Base-by-base conservation (phyloP, 2,329 filamentous ascomycete genomes). In the Exserohilum rostratum region DNA sequence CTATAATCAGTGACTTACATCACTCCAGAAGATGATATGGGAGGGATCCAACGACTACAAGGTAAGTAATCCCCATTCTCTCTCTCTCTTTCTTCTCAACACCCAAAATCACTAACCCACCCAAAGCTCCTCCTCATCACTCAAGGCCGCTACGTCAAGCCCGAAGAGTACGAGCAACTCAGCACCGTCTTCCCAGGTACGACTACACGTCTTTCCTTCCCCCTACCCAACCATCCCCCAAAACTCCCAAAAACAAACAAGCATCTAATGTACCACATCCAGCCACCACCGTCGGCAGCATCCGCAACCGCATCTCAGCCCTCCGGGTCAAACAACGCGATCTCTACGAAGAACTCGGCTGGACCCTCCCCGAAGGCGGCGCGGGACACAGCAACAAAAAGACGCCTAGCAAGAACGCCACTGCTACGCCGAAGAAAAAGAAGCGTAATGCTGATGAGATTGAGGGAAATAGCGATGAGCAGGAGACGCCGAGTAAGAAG, bases 121-220 rank as follows among this genome's bases (percentile, higher is more conserved):
- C 5, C 18, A 30, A 5, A 74, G 68, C 51, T 67, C 51, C 40
- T 68, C 53, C 44, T 69, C 50, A 42, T 70, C 7, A 66, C 43
- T 3, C 49, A 55, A 46, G 55, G 57, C 46, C 60, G 60, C 44
- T 50, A 57, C 46, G 30, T 66, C 40, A 44, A 46, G 1, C 35
- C 51, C 3, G 51, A 56, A 2, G 67, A 68, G 35, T 65, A 54
- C 40, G 54, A 62, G 5, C 15, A 54, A 1, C 31, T 68, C n/a
- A 20, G 46, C 17, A 25, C n/a, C 0, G 60, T 44, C 7, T 65
- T 70, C 44, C 45, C 55, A 3, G 65, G 64, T 63, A 33, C 7
- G 20, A 10, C 12, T 9, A 3, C 37, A 25, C 5, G 9, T 4
- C 20, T n/a, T 6, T 13, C 20, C 17, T 38, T 20, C 17, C n/a